Percentiles rank a stretch among this genome's conserved stretches.
These are phyloP conservation scores for Ogataea hybrid DNA, from an alignment of 1,139 yeast species.

Conservation along the genomic window DNA sequence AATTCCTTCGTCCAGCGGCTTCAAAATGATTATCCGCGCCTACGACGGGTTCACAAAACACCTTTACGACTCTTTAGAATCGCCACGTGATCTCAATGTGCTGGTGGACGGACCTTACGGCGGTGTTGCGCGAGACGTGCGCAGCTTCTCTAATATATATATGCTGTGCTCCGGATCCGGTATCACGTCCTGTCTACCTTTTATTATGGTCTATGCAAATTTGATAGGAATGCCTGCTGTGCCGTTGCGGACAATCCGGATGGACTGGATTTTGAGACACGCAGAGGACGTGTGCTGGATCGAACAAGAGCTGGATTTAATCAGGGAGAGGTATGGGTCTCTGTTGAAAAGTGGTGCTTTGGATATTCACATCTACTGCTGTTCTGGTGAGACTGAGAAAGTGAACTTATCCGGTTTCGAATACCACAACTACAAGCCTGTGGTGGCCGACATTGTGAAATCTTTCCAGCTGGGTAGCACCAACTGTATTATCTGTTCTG, in stretches of 20 bases:
- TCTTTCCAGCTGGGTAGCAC: conserved; percentile 34
- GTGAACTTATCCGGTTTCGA: neutral
- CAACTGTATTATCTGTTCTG: conserved; percentile 51
- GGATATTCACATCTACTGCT: conserved; percentile 27
- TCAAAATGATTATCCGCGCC: conserved; percentile 52
- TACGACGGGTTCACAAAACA: conserved; percentile 49
- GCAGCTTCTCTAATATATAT: conserved; percentile 47
- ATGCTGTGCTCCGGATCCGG: conserved; percentile 54
- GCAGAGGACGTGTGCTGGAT: conserved; percentile 46
- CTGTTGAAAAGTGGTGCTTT: conserved; percentile 12
- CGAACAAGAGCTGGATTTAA: conserved; percentile 36
- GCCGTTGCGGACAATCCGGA: conserved; percentile 33
- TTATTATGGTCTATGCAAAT: conserved; percentile 21
- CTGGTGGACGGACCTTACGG: conserved; percentile 67
- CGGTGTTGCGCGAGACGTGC: conserved; percentile 49
- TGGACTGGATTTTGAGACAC: conserved; percentile 50
- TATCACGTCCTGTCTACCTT: conserved; percentile 53
- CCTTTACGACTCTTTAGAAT: conserved; percentile 30
- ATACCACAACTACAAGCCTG: conserved; percentile 36
- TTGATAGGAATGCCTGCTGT: conserved; percentile 30
- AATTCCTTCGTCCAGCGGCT: conserved; percentile 37
- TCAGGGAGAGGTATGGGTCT: conserved; percentile 5
- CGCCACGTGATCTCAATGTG: conserved; percentile 32
- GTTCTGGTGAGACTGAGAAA: conserved; percentile 8
- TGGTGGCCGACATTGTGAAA: conserved; percentile 22